phyloP scores from a whole-genome alignment of 805 yeast species.

The Hanseniaspora mollemarum region DNA sequence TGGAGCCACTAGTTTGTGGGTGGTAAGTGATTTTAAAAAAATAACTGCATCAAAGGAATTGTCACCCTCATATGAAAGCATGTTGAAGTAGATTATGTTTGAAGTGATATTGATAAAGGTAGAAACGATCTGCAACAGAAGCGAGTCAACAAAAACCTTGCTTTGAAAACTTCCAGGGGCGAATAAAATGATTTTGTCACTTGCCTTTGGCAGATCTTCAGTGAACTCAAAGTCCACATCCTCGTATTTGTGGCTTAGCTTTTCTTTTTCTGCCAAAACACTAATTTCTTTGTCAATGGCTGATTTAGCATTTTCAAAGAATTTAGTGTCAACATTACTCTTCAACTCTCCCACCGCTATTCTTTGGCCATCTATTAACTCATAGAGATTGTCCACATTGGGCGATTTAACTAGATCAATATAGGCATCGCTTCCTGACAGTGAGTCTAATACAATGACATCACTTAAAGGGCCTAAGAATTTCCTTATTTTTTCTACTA shows the following conservation, averaged over 20 bases:
- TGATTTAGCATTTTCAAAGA: background rate
- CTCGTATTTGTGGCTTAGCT: slow-evolving; percentile 14
- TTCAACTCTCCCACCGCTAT: slow-evolving; percentile 7
- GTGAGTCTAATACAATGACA: slow-evolving; percentile 57
- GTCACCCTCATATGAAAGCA: slow-evolving; percentile 82
- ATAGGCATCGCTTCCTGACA: slow-evolving; percentile 42
- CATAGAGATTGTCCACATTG: slow-evolving; percentile 11
- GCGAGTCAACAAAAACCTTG: slow-evolving; percentile 2
- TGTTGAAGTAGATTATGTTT: slow-evolving; percentile 36
- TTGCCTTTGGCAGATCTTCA: slow-evolving; percentile 18
- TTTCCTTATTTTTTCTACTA: slow-evolving; percentile 38
- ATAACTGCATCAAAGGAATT: slow-evolving; percentile 57
- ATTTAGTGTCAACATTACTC: background rate
- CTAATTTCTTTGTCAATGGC: background rate
- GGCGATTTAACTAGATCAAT: slow-evolving; percentile 20
- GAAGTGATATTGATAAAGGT: slow-evolving; percentile 14
- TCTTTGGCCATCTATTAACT: background rate
- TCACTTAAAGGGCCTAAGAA: slow-evolving; percentile 30
- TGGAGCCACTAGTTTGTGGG: background rate
- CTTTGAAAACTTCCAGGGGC: background rate
- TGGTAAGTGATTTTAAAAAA: background rate
- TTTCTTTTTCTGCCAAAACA: background rate
- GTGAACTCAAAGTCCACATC: slow-evolving; percentile 16
- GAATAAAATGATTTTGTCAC: slow-evolving; percentile 9
- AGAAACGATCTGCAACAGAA: background rate